Base-by-base conservation (phyloP, 176 grass and related monocot genomes). In the Calamus simplicifolius region DNA sequence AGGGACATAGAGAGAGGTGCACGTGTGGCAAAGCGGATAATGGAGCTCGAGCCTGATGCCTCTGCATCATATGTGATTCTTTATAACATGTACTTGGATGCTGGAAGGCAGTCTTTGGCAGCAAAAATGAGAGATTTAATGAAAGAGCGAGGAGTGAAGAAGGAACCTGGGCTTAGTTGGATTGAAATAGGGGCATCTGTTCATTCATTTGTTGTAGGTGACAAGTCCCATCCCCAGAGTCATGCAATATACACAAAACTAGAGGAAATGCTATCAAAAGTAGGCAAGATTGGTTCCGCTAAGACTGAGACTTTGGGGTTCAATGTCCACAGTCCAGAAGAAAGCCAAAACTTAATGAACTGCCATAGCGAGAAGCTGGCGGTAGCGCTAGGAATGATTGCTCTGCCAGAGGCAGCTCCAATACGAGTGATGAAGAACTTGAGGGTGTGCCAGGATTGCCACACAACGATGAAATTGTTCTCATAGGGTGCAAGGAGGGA, bases 151-250 rank as follows among this genome's bases (percentile, higher is more conserved):
- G 81, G 78, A 0, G 86, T 85, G 43, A 89, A 81, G 75, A 89
- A 89, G 70, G 81, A 89, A 31, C 86, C 86, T 49, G 81, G 78
- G 57, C 74, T 89, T 25, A 89, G 86, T 59, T 89, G 81, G 81
- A 85, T 73, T 48, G 78, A 89, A 17, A 57, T 89, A 6, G 77
- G 64, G 29, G 77, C 50, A 25, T 66, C 69, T 16, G 63, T 89
- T 69, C 81, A 85, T 69, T 89, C 86, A 48, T 81, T 85, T 69
- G 86, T 89, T 64, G 81, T 64, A 0, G 78, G 81, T 65, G 77
- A 85, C 27, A 79, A 30, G 54, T 89, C 75, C 27, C 81, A 81
- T 77, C 71, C 78, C 63, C 61, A 79, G 60, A 85, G 74, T 76
- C 65, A 51, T 17, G 66, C 58, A 19, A 68, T 89, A 75, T 84